Base-by-base conservation (phyloP, 176 grass and related monocot species). In the Puccinellia tenuiflora region DNA sequence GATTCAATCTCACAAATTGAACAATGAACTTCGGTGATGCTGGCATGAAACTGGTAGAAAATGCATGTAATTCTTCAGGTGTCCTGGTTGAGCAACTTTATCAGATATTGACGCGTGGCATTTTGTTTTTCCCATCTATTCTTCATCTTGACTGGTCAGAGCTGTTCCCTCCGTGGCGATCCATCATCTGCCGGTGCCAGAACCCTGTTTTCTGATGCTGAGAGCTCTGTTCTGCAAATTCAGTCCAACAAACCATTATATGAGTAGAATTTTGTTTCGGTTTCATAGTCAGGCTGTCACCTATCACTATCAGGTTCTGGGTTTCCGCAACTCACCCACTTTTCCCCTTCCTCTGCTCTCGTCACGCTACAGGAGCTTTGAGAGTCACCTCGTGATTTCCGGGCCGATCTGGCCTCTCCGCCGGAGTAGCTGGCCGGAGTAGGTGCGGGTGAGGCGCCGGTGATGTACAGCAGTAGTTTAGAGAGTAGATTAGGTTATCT, bases 71-170 rank as follows among this genome's bases (percentile, higher is more conserved):
- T 57, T 76, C 30, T 70, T 45, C 39, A 83, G 28, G 12, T 55
- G 15, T 79, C 65, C 21, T 35, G 25, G 17, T 63, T 16, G 34
- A 53, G 22, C 55, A 52, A 55, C 52, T 45, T 82, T 52, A 12
- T 34, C 14, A 14, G 55, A 84, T 25, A 9, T 28, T 55, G 28
- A 60, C 33, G 33, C 33, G 33, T 34, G 33, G 33, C 33, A 4
- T 34, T 34, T 34, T 4, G 33, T 34, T 34, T 34, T 2, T 34
- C 33, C 33, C 33, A 34, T n/a, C n/a, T n/a, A n/a, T n/a, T n/a
- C n/a, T n/a, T n/a, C n/a, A n/a, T n/a, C 52, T 46, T 79, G 87
- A 79, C 87, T 38, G 7, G 81, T 75, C 81, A 80, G 75, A 29
- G 14, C 55, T n/a, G 37, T 54, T 38, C 22, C 14, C 28, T 26